Evolutionary conservation across 2,329 filamentous ascomycete genomes (phyloP), one percentile per base, ranked within the genome.

Genomic region (Colletotrichum sp.): DNA sequence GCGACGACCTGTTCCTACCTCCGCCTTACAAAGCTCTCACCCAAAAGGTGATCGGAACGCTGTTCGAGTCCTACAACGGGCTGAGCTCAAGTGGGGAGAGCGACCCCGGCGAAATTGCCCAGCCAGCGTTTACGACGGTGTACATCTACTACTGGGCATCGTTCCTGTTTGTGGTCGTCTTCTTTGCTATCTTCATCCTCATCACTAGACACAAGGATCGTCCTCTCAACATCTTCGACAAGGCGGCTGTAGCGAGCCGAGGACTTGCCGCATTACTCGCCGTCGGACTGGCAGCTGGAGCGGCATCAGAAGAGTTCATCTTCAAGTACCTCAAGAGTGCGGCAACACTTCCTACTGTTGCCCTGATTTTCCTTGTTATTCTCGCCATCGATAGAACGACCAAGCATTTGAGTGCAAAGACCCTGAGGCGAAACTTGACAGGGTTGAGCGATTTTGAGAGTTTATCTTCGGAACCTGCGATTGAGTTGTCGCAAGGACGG

Each of bases 81-180:
- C 26, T 68, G n/a, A 63, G 30, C 30, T 52, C 63, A 4, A 55
- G 63, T 1, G 56, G 32, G 14, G 69, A 58, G 12, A 16, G 36
- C 21, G 71, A 73, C 14, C 56, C 64, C 10, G 71, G 71, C 5
- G 65, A 69, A 0, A 36, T 73, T 6, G 69, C 64, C 6, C 43
- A 73, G 16, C 73, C 73, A 10, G 73, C 69, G 9, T 75, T 73
- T 48, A 73, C 48, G 13, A 73, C 73, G 3, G 65, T 75, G 18
- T 75, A 75, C n/a, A 52, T 69, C 8, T 75, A 75, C 70, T 75
- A 75, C 48, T 75, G 73, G 73, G 34, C 34, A n/a, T 75, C 73
- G 0, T 69, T 75, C 18, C 61, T 73, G 3, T 73, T 75, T 4
- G 73, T 73, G 21, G 69, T 73, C 18, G 48, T 43, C n/a, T 69